phyloP scores from a whole-genome alignment of 208 protist genomes.

The Naegleria lovaniensis region DNA sequence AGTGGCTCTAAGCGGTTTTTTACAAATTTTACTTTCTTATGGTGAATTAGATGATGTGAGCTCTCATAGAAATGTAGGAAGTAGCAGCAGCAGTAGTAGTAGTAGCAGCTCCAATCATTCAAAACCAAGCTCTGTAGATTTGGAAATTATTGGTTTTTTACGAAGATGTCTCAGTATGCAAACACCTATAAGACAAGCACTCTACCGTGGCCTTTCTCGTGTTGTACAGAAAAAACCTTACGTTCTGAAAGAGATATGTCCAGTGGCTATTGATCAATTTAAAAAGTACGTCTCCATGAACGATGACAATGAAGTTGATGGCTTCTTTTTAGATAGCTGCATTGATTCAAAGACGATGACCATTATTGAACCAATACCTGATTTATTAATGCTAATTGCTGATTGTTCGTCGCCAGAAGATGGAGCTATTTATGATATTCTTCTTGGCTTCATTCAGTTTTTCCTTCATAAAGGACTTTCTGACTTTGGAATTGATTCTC shows the following conservation, averaged over 20 bases:
- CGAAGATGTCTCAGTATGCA: conserved; percentile 8
- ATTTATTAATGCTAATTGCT: neutral
- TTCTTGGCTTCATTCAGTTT: neutral
- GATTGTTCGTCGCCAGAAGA: neutral
- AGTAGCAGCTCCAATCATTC: neutral
- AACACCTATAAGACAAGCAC: neutral
- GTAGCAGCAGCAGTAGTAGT: too few species aligned
- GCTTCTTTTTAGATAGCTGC: neutral
- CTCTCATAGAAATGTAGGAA: neutral
- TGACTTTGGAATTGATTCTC: neutral
- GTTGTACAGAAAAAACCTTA: neutral
- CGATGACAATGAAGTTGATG: neutral
- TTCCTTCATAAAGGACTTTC: neutral
- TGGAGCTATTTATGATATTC: neutral
- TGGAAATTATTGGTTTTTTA: conserved; percentile 18
- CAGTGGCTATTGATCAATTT: neutral
- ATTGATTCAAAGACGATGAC: neutral
- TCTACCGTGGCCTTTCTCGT: neutral
- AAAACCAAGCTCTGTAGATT: neutral
- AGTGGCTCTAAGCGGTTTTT: neutral
- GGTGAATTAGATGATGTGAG: neutral
- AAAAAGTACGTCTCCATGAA: neutral
- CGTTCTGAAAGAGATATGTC: neutral
- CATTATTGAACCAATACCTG: neutral
- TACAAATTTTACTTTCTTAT: neutral